Percentiles rank a stretch among this genome's conserved stretches.
Evolutionary conservation across 2,329 filamentous ascomycete species (phyloP).

Genomic region (Stagonosporopsis tanaceti): DNA sequence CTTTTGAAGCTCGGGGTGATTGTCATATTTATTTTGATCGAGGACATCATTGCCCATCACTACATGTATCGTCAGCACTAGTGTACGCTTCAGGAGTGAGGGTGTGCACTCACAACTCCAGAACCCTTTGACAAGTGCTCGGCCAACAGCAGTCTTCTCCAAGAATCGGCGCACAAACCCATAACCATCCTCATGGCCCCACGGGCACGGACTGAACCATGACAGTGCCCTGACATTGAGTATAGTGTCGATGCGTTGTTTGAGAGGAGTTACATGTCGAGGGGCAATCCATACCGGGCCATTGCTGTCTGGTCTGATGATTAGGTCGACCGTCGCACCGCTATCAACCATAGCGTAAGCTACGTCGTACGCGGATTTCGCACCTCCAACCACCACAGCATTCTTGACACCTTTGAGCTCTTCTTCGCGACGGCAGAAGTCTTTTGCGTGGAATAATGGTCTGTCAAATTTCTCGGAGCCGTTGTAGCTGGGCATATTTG

Average conservation of each 20-base stretch:
- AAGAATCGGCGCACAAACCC: slow-evolving; percentile 9
- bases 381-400: slow-evolving; percentile 65
- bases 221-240: slow-evolving; percentile 13
- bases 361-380: slow-evolving; percentile 70
- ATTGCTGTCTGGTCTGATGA: slow-evolving; percentile 64
- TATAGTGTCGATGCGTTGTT: slow-evolving; percentile 66
- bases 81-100: accelerated
- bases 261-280: slow-evolving; percentile 71
- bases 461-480: slow-evolving; percentile 53
- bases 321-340: slow-evolving; percentile 66
- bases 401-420: slow-evolving; percentile 46
- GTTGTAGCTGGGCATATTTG: slow-evolving; percentile 63
- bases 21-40: slow-evolving; percentile 55
- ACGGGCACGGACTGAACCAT: slow-evolving; percentile 13
- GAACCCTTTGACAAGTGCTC: slow-evolving; percentile 10
- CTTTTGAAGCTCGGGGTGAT: slow-evolving; percentile 52
- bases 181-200: slow-evolving; percentile 37
- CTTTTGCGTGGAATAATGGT: slow-evolving; percentile 64
- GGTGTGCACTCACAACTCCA: slow-evolving; percentile 8
- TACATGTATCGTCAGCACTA: neutral
- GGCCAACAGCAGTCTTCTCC: slow-evolving; percentile 1
- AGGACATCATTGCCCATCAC: slow-evolving; percentile 64
- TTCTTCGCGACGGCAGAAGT: slow-evolving; percentile 56
- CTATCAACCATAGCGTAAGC: slow-evolving; percentile 64
- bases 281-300: slow-evolving; percentile 69